These are phyloP conservation scores for Pyracantha coccinea DNA, from an alignment of 331 rosid species.

Conservation along the genomic window DNA sequence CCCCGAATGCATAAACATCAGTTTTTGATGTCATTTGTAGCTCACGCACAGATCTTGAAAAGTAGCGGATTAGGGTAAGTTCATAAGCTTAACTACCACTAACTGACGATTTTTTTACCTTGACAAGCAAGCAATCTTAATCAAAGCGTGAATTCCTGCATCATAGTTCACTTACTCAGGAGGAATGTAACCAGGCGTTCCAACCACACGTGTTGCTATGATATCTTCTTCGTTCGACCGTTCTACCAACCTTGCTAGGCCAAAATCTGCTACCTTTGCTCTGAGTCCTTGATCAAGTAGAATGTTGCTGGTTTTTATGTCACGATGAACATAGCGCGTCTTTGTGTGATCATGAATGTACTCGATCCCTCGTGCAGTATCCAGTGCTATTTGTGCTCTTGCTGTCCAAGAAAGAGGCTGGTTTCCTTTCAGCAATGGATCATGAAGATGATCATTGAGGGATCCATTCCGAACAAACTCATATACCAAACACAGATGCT, in stretches of 20 bases:
- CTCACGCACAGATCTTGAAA: constrained; percentile 9
- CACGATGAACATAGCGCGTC: constrained; percentile 15
- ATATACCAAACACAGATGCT: constrained; percentile 9
- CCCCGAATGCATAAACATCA: constrained; percentile 18
- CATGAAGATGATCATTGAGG: constrained; percentile 16
- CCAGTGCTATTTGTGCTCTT: constrained; percentile 15
- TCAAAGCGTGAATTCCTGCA: no score
- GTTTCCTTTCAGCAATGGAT: constrained; percentile 14
- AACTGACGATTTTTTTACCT: neutral
- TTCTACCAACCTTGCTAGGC: constrained; percentile 15
- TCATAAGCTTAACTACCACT: neutral
- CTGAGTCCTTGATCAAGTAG: constrained; percentile 14
- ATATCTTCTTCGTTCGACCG: constrained; percentile 2
- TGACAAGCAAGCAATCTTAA: neutral
- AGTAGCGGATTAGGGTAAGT: neutral
- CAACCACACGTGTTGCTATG: constrained; percentile 9
- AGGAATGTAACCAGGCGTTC: constrained; percentile 15
- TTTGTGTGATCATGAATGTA: constrained; percentile 18
- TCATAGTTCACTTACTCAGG: constrained; percentile 9
- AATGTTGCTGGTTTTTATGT: constrained; percentile 18
- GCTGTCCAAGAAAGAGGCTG: constrained; percentile 16
- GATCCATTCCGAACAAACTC: constrained; percentile 16
- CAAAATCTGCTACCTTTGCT: constrained; percentile 24
- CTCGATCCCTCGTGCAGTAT: constrained; percentile 15
- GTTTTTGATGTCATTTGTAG: constrained; percentile 9